Evolutionary conservation across 1,284 basidiomycete species (phyloP).

Genomic region (Termitomyces sp.): DNA sequence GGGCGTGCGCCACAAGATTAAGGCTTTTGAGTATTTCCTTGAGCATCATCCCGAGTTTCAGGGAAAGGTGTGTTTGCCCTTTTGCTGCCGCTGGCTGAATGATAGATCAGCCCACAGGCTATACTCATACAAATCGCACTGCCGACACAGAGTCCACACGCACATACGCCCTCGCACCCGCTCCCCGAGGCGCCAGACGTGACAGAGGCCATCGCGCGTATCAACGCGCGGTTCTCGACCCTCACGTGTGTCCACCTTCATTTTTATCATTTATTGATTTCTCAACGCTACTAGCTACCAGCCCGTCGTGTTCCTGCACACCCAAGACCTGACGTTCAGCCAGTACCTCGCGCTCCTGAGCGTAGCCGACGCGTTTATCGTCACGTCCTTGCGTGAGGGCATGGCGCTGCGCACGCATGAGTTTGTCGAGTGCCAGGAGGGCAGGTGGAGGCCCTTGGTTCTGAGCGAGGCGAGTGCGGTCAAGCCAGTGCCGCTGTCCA

Average conservation of each 20-base stretch:
- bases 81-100: too few species aligned
- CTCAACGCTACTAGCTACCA: too few species aligned
- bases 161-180: conserved; percentile 69
- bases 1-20: conserved; percentile 79
- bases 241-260: conserved; percentile 49
- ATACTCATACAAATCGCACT: conserved; percentile 86
- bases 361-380: conserved; percentile 84
- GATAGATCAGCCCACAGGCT: conserved; percentile 33
- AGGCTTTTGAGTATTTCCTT: conserved; percentile 81
- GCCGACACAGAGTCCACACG: conserved; percentile 76
- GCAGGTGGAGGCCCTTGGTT: conserved; percentile 63
- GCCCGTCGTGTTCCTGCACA: conserved; percentile 84
- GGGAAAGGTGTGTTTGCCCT: conserved; percentile 46
- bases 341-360: conserved; percentile 82
- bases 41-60: conserved; percentile 75
- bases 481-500: too few species aligned
- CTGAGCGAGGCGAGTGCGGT: conserved; percentile 60
- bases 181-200: conserved; percentile 49
- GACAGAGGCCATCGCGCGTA: conserved; percentile 71
- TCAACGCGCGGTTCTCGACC: conserved; percentile 80
- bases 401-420: conserved; percentile 85
- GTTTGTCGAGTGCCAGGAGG: conserved; percentile 80
- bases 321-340: conserved; percentile 80
- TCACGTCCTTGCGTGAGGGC: conserved; percentile 80
- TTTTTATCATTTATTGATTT: too few species aligned